phyloP scores from a whole-genome alignment of 2,329 filamentous ascomycete species.

The Trematosphaeria pertusa region DNA sequence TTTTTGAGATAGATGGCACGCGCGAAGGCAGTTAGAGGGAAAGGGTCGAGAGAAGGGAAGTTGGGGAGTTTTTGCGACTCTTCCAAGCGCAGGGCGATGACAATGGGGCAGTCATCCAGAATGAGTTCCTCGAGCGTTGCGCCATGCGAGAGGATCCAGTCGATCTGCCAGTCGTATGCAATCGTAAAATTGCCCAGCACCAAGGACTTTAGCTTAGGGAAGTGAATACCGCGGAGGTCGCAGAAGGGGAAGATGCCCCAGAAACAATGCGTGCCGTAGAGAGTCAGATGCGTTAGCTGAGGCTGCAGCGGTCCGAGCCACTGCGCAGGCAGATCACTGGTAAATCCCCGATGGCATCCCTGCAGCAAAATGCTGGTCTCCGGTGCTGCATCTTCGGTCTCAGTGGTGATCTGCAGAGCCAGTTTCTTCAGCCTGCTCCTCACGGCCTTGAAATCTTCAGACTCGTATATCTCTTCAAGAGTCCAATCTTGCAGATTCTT shows the following conservation, averaged over 20 bases:
- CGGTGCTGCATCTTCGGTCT: conserved; percentile 17
- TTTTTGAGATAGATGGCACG: conserved; percentile 10
- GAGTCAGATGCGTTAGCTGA: conserved; percentile 46
- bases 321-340: conserved; percentile 13
- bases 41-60: conserved; percentile 8
- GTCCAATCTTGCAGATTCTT: conserved; percentile 31
- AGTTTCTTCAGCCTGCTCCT: conserved; percentile 20
- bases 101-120: conserved; percentile 54
- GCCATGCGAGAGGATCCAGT: conserved; percentile 54
- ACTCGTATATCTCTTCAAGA: conserved; percentile 10
- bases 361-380: conserved; percentile 18
- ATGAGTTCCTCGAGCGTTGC: conserved; percentile 51
- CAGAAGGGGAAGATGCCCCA: conserved; percentile 53
- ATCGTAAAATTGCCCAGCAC: conserved; percentile 53
- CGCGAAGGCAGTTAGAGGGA: background rate
- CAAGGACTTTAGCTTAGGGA: conserved; percentile 51
- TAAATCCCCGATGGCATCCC: conserved; percentile 26
- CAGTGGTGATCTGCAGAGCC: conserved; percentile 26
- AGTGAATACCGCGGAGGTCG: conserved; percentile 45
- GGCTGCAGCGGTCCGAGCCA: conserved; percentile 30
- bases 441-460: conserved; percentile 20
- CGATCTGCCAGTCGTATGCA: conserved; percentile 54
- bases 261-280: conserved; percentile 40
- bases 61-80: background rate
- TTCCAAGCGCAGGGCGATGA: conserved; percentile 13